Conservation (phyloP, 2,329 filamentous ascomycete genomes). For the Aulographum hederae region DNA sequence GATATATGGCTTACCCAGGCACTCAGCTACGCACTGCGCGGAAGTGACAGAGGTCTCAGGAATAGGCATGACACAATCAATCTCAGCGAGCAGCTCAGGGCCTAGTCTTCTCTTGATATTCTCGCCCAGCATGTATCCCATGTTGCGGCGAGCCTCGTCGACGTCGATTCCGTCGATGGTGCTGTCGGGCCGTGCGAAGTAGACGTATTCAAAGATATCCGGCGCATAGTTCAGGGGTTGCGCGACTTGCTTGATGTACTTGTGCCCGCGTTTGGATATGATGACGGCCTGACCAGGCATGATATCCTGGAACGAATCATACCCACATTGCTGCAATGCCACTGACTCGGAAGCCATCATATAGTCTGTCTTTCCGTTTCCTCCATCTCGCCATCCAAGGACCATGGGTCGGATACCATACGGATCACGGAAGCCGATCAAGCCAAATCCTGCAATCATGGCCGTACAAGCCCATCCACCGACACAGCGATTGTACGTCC, state of each 20-base stretch:
- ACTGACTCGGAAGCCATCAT: constrained; percentile 85
- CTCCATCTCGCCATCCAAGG: constrained; percentile 54
- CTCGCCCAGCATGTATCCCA: constrained; percentile 67
- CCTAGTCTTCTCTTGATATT: constrained; percentile 51
- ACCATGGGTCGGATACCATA: constrained; percentile 72
- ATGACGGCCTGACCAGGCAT: constrained; percentile 73
- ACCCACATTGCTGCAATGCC: constrained; percentile 65
- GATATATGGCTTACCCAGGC: constrained; percentile 57
- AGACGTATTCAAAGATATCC: constrained; percentile 78
- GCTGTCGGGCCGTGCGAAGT: constrained; percentile 61
- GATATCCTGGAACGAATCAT: constrained; percentile 58
- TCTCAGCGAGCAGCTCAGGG: constrained; percentile 50
- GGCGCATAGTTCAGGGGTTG: constrained; percentile 53
- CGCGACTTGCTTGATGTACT: constrained; percentile 60
- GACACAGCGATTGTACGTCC: constrained; percentile 55
- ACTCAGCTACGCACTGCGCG: constrained; percentile 56
- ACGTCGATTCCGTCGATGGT: constrained; percentile 80
- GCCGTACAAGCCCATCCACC: constrained; percentile 67
- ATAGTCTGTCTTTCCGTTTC: constrained; percentile 53
- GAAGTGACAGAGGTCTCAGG: constrained; percentile 71
- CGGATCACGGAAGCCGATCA: constrained; percentile 62
- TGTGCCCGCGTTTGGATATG: constrained; percentile 57
- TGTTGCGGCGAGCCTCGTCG: constrained; percentile 65
- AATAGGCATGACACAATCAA: constrained; percentile 73
- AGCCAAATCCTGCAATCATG: constrained; percentile 66